These are phyloP conservation scores for Gentiana straminea DNA, from an alignment of 257 asterid genomes.

Conservation along the genomic window DNA sequence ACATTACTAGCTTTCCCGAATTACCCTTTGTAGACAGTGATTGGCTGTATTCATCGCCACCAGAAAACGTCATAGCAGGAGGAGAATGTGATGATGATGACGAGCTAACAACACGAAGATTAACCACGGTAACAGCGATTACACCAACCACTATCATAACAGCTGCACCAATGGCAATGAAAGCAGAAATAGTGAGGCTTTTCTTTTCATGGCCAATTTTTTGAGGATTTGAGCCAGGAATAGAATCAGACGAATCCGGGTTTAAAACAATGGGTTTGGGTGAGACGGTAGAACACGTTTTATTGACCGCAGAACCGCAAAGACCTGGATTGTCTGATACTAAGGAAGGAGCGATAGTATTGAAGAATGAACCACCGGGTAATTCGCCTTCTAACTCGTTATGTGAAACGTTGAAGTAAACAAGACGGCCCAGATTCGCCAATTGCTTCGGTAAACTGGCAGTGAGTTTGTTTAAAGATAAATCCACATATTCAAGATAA, in stretches of 20 bases:
- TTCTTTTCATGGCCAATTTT: constrained; percentile 45
- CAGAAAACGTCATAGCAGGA: constrained; percentile 40
- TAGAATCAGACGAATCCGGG: constrained; percentile 60
- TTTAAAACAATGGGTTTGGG: constrained; percentile 81
- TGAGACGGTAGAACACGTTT: constrained; percentile 70
- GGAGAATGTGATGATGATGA: constrained; percentile 40
- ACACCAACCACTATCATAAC: constrained; percentile 78
- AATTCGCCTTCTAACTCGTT: constrained; percentile 70
- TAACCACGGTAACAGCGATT: constrained; percentile 56
- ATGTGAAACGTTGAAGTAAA: constrained; percentile 54
- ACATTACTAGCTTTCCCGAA: constrained; percentile 84
- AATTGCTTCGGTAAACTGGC: constrained; percentile 66
- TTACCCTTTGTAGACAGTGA: constrained; percentile 58
- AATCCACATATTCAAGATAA: constrained; percentile 48
- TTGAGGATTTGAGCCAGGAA: constrained; percentile 32
- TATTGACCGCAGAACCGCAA: constrained; percentile 72
- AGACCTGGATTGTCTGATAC: constrained; percentile 63
- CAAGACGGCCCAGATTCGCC: constrained; percentile 49
- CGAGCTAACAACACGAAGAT: constrained; percentile 35
- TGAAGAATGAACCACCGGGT: constrained; percentile 78
- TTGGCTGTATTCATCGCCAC: constrained; percentile 59
- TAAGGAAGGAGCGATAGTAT: constrained; percentile 52
- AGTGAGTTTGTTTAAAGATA: constrained; percentile 60
- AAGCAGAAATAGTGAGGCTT: constrained; percentile 66
- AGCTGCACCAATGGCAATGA: constrained; percentile 85